These are phyloP conservation scores for Paramecium pentaurelia DNA, from an alignment of 73 alveolate genomes.

Conservation along the genomic window DNA sequence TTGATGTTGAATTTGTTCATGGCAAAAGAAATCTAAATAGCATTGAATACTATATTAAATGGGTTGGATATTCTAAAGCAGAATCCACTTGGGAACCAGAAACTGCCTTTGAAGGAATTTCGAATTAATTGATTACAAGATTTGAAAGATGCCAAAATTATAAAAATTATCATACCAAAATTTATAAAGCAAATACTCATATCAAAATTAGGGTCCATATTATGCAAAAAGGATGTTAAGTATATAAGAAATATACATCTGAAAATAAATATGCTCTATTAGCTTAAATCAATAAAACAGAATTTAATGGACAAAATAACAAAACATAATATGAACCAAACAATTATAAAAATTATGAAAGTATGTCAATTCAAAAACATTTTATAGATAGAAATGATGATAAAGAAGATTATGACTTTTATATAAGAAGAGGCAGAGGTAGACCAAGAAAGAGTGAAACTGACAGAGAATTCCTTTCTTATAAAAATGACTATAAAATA, in stretches of 20 bases:
- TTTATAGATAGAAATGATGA: background rate
- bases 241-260: background rate
- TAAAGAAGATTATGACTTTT: background rate
- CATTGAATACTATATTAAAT: background rate
- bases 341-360: background rate
- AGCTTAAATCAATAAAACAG: background rate
- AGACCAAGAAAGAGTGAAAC: constrained; percentile 14
- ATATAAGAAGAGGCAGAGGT: constrained; percentile 11
- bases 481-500: background rate
- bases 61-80: background rate
- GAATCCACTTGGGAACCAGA: background rate
- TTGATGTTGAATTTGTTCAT: background rate
- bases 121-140: background rate
- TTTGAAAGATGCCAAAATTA: background rate
- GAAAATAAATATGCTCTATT: background rate
- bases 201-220: background rate
- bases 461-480: background rate
- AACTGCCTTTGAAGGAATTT: background rate
- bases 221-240: background rate
- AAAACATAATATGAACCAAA: background rate
- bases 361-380: background rate
- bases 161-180: background rate
- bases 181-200: background rate
- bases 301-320: background rate
- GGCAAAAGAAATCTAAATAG: background rate